Evolutionary conservation across 1,139 yeast genomes (phyloP).

Genomic region (Nadsonia starkeyi-henricii): DNA sequence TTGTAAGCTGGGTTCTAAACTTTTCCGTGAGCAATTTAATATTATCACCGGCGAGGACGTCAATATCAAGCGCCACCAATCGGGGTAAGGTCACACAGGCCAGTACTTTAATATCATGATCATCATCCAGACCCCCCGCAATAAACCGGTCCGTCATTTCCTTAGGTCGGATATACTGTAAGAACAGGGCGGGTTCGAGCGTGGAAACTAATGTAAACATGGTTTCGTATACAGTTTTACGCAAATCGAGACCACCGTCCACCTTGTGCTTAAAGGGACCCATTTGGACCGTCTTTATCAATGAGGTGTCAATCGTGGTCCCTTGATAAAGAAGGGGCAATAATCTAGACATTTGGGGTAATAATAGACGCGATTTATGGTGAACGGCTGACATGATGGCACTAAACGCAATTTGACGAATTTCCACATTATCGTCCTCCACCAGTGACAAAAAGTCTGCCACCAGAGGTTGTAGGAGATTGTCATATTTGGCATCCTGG

Average conservation of each 20-base stretch:
- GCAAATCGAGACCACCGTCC: constrained; percentile 63
- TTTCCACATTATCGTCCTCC: constrained; percentile 18
- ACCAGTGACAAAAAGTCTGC: constrained; percentile 26
- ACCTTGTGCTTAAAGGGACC: constrained; percentile 80
- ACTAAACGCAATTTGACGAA: constrained; percentile 42
- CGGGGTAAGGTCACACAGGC: constrained; percentile 27
- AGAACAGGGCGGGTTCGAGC: constrained; percentile 13
- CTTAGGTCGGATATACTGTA: constrained; percentile 9
- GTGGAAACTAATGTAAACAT: constrained; percentile 38
- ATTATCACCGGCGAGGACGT: constrained; percentile 4
- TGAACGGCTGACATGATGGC: constrained; percentile 44
- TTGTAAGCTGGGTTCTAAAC: constrained; percentile 22
- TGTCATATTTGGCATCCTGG: constrained; percentile 17
- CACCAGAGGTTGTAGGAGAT: constrained; percentile 21
- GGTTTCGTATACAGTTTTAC: constrained; percentile 63
- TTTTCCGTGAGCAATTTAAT: constrained; percentile 17
- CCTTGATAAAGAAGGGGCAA: constrained; percentile 43
- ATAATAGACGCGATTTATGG: constrained; percentile 38
- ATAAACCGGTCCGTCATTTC: constrained; percentile 20
- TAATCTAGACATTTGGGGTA: constrained; percentile 36
- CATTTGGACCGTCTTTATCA: constrained; percentile 58
- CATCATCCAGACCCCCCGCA: constrained; percentile 28
- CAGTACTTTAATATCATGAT: constrained; percentile 32
- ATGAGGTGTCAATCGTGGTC: constrained; percentile 39
- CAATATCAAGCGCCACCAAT: constrained; percentile 20